Percentiles rank a stretch among this genome's conserved stretches.
Evolutionary conservation across 2,329 filamentous ascomycete species (phyloP).

Genomic region (Penicillium polonicum): DNA sequence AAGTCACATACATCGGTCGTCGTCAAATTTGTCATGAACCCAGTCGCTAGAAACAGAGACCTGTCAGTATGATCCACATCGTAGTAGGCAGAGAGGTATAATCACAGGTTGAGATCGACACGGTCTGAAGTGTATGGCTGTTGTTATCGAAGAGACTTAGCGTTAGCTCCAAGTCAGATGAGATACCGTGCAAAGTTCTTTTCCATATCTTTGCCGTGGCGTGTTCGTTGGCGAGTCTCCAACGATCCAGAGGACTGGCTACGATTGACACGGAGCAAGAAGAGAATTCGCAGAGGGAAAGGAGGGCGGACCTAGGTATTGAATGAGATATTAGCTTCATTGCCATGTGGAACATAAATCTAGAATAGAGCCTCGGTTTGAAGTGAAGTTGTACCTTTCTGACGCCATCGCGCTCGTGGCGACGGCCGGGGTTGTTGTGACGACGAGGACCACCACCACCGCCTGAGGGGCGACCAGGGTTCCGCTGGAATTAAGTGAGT

Average conservation of each 20-base stretch:
- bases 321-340: conserved; percentile 13
- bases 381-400: conserved; percentile 68
- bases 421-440: conserved; percentile 54
- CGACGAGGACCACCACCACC: conserved; percentile 31
- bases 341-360: conserved; percentile 7
- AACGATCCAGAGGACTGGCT: conserved; percentile 27
- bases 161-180: conserved; percentile 47
- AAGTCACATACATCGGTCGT: conserved; percentile 56
- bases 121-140: conserved; percentile 48
- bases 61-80: conserved; percentile 7
- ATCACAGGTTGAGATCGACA: conserved; percentile 48
- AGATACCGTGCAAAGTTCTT: conserved; percentile 36
- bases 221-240: conserved; percentile 26
- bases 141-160: conserved; percentile 38
- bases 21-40: conserved; percentile 89
- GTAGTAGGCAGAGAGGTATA: conserved; percentile 2
- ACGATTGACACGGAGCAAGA: conserved; percentile 38
- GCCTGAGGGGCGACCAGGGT: conserved; percentile 29
- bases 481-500: conserved; percentile 21
- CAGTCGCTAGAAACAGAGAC: conserved; percentile 65
- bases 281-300: conserved; percentile 37
- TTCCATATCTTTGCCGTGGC: conserved; percentile 32
- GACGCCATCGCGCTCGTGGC: conserved; percentile 82
- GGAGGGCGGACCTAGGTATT: conserved; percentile 46
- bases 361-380: not conserved